Conservation (phyloP, 176 grass and related monocot genomes). For the Triticum urartu region DNA sequence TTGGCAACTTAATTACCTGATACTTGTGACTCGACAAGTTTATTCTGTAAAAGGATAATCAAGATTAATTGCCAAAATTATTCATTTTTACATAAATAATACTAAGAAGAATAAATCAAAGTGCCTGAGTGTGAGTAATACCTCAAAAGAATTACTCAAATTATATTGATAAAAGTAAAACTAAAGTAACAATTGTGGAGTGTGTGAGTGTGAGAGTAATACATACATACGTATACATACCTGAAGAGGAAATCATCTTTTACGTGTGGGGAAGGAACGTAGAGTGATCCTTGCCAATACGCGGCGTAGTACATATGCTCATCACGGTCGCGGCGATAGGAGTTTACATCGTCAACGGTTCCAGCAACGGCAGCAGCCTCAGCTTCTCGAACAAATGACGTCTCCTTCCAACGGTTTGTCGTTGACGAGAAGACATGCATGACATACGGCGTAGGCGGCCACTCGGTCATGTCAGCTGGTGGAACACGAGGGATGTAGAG, state of each 20-base stretch:
- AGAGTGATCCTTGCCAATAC: neutral
- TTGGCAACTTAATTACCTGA: neutral
- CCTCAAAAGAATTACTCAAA: too few species aligned
- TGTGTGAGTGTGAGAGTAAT: neutral
- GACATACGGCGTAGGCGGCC: neutral
- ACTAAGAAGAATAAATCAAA: too few species aligned
- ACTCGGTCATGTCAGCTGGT: neutral
- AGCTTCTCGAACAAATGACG: neutral
- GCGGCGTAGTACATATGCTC: neutral
- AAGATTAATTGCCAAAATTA: too few species aligned
- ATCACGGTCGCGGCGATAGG: too few species aligned
- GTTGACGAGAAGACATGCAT: neutral
- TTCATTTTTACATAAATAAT: too few species aligned
- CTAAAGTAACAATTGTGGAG: neutral
- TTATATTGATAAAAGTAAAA: too few species aligned
- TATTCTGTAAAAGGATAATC: neutral
- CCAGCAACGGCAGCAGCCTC: neutral
- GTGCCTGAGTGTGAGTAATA: too few species aligned
- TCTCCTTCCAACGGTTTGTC: neutral
- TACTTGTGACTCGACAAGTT: neutral
- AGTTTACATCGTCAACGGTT: neutral
- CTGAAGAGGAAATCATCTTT: neutral
- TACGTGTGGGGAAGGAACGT: neutral
- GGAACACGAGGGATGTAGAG: neutral
- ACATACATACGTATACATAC: neutral